A percentile compares a stretch with the other conserved stretches of the same genome.
Evolutionary conservation across 768 basidiomycete species (phyloP).

Genomic region (Porpolomopsis calyptriformis): DNA sequence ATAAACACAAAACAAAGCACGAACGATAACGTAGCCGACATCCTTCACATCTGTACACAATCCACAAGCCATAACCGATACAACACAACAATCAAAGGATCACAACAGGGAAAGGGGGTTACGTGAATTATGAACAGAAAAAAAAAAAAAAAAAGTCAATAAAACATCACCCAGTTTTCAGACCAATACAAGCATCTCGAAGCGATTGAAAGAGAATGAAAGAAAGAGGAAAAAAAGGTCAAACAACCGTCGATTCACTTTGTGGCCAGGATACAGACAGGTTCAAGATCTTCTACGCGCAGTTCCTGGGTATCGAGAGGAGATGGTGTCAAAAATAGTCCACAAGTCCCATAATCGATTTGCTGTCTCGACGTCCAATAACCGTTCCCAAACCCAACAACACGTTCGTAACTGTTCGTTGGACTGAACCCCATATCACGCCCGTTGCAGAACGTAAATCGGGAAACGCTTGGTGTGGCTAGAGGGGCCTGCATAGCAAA

Average conservation of each 20-base stretch:
- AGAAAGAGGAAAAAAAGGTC: conserved; percentile 27
- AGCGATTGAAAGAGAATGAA: conserved; percentile 18
- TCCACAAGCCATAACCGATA: conserved; percentile 22
- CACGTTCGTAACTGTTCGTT: conserved; percentile 33
- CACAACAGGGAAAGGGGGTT: conserved; percentile 22
- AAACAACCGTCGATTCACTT: conserved; percentile 26
- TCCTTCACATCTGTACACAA: conserved; percentile 92
- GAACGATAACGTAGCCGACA: conserved; percentile 91
- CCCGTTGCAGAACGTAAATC: conserved; percentile 22
- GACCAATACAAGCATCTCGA: conserved; percentile 17
- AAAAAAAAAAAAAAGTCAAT: conserved; percentile 36
- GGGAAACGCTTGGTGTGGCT: conserved; percentile 17
- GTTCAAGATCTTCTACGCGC: conserved; percentile 40
- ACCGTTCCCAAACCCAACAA: conserved; percentile 42
- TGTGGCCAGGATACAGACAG: conserved; percentile 45
- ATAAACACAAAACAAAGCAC: conserved; percentile 21
- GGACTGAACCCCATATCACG: conserved; percentile 27
- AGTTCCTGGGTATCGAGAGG: conserved; percentile 30
- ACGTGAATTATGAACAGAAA: conserved; percentile 17
- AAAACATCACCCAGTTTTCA: conserved; percentile 26
- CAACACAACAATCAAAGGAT: conserved; percentile 18
- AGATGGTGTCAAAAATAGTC: too few relatives aligned
- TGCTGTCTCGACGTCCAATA: conserved; percentile 39
- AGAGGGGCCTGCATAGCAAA: conserved; percentile 22
- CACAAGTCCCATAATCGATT: conserved; percentile 27